A percentile compares a stretch with the other conserved stretches of the same genome.
These are phyloP conservation scores for Nothomitra cinnamomea DNA, from an alignment of 2,329 filamentous ascomycete genomes.

Conservation along the genomic window DNA sequence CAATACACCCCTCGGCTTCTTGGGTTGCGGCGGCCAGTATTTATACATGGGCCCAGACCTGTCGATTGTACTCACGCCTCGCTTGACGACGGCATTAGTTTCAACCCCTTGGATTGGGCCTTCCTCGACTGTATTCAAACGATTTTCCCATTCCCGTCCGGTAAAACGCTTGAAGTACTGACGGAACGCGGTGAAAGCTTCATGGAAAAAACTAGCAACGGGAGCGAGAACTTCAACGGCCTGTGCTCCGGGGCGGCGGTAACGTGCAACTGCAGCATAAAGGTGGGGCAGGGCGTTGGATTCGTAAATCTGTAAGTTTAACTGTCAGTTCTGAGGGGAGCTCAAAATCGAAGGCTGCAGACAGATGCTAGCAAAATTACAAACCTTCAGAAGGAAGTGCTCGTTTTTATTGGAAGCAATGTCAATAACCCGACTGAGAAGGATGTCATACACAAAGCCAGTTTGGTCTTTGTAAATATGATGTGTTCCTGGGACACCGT, in stretches of 20 bases:
- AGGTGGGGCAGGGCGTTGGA: conserved; percentile 39
- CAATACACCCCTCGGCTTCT: not conserved
- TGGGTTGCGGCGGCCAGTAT: not conserved
- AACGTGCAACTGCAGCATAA: conserved; percentile 43
- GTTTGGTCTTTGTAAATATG: conserved; percentile 46
- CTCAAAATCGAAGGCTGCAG: conserved; percentile 1
- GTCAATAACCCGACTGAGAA: conserved; percentile 35
- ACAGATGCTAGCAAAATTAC: conserved; percentile 11
- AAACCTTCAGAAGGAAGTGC: conserved; percentile 41
- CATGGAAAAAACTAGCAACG: conserved; percentile 23
- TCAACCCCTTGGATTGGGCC: not conserved
- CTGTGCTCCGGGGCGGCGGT: conserved; percentile 18
- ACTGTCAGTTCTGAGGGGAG: conserved; percentile 13
- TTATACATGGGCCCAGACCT: not conserved
- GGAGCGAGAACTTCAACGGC: conserved; percentile 20
- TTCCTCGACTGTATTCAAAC: conserved; percentile 18
- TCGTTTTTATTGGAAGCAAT: conserved; percentile 34
- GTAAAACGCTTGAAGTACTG: conserved; percentile 41
- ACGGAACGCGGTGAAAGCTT: conserved; percentile 34
- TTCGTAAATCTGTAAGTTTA: conserved; percentile 43
- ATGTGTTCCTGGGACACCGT: conserved; percentile 34
- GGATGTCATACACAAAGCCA: conserved; percentile 46
- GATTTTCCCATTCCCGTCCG: conserved; percentile 41
- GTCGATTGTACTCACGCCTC: not conserved
- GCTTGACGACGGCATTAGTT: not conserved